Base-by-base conservation (phyloP, 2,329 filamentous ascomycete species). In the Geoglossum cookeanum region DNA sequence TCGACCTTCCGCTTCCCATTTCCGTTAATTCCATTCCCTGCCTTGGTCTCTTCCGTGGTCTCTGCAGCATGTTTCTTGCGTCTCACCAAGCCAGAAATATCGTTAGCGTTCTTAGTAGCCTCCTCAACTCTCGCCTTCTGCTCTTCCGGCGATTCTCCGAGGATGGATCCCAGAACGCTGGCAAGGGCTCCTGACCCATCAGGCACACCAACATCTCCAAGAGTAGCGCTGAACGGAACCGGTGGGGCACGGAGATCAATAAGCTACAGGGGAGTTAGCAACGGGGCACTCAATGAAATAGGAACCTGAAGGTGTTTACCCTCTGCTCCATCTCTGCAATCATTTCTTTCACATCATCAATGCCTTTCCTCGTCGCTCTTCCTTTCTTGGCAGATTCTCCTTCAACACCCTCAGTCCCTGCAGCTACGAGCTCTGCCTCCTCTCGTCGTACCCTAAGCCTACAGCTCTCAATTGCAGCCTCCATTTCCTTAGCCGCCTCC, bases 321-420 rank as follows among this genome's bases (percentile, higher is more conserved):
- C 85, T 75, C 66, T 83, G 78, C 70, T 88, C 81, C 79, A 92
- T 87, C 62, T 92, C 87, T 56, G 77, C 76, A 53, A 91, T 77
- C 62, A 92, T 80, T 60, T 89, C 84, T 70, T 85, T 86, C 62
- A 87, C 84, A 60, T 92, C 85, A 56, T 74, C 70, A 60, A 92
- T 84, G 59, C 78, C 75, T 60, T 74, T 74, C 63, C 79, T 74
- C 47, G 77, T 77, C 60, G 79, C 65, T 55, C 85, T 82, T 61
- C 82, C 83, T 59, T 86, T 82, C 64, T 84, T 45, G 3, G 11
- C n/a, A 30, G 13, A 11, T 29, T 15, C 42, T 49, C 57, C 42
- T 17, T 59, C 32, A 17, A 22, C 30, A n/a, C 3, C 15, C 4
- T 17, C 52, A 27, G 17, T 9, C 15, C 13, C 81, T 33, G 9